Base-by-base conservation (phyloP, 2,329 filamentous ascomycete species). In the Camptophora hylomeconis region DNA sequence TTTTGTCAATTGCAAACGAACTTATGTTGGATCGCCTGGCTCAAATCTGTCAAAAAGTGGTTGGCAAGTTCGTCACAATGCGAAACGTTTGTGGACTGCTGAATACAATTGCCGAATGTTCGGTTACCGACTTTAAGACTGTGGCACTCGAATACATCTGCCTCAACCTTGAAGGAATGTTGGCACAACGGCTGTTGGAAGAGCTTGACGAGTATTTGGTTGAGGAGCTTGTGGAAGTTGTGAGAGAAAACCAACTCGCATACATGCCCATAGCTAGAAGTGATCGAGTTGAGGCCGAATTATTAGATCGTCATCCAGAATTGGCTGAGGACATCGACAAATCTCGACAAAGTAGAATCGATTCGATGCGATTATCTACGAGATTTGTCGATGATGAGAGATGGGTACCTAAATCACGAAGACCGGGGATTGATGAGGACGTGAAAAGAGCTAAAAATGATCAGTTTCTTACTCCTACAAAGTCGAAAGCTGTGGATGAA, bases 1-100 rank as follows among this genome's bases (percentile, higher is more conserved):
- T 95, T 24, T 77, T 95, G 68, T 74, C 74, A 32, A 77, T 82
- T 29, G 83, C 86, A 8, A 89, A 98, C 48, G 87, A 98, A 53
- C 60, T 98, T 33, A 94, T 98, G 86, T 67, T 98, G 25, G 84
- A 94, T 49, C 70, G 86, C 5, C 60, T 98, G 4, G 83, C 82
- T 4, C 81, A 93, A 50, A 74, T 92, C 16, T 95, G 89, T 51
- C 89, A 98, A 50, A 74, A 71, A 34, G 58, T 84, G 13, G 69
- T 95, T 35, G 86, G 84, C 19, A 72, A 71, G 28, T 38, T 31
- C 32, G 39, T 42, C 49, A 47, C 50, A 26, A 78, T 74, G 4
- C 76, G 86, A 15, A 98, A 93, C 48, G 77, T 93, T 15, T 81
- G 81, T 34, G 74, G 77, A 29, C 63, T 95, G 10, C 64, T 98